Conservation (phyloP, 225 moss, liverwort and hornwort species). For the Neckera pumila region DNA sequence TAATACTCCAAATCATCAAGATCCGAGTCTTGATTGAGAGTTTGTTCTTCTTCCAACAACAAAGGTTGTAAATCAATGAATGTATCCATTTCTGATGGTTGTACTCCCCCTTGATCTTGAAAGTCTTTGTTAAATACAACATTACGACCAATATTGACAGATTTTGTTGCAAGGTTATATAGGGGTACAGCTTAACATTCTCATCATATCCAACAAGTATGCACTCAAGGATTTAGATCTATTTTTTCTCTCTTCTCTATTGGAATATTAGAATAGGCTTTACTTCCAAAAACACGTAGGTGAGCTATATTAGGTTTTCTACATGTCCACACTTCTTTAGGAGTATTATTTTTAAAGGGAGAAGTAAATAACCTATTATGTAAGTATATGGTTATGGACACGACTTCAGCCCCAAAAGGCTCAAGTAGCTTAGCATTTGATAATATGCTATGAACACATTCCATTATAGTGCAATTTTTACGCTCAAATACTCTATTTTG, state of each 20-base stretch:
- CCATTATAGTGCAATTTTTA: not conserved
- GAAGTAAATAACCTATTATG: not conserved
- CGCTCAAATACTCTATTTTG: not conserved
- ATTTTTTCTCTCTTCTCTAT: not conserved
- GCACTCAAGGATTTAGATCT: not conserved
- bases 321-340: not conserved
- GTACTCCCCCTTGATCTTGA: not conserved
- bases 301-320: not conserved
- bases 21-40: not conserved
- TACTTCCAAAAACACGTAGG: not conserved
- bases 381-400: not conserved
- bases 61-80: not conserved
- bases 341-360: fast-evolving
- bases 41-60: not conserved
- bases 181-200: not conserved
- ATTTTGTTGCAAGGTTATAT: not conserved
- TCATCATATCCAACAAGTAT: not conserved
- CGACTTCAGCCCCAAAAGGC: fast-evolving
- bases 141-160: not conserved
- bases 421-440: not conserved
- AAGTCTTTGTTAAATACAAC: not conserved
- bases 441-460: not conserved
- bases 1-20: not conserved
- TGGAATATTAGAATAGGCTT: not conserved
- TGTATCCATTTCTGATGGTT: fast-evolving